Conservation (phyloP, 2,329 filamentous ascomycete genomes). For the Beauveria bassiana region DNA sequence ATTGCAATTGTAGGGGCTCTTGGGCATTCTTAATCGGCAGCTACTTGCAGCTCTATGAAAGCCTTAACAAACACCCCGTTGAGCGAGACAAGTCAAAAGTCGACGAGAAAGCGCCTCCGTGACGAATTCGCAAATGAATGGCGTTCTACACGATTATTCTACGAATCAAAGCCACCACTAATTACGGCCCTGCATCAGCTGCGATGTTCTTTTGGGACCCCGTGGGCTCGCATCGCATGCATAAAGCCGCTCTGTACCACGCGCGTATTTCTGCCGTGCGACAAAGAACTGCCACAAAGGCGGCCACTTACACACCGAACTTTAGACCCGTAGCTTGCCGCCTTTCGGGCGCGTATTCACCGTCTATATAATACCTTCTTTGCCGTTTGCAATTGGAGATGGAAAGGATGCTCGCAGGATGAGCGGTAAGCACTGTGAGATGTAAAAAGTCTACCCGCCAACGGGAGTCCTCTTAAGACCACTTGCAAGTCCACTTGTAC, state of each 20-base stretch:
- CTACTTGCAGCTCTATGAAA: conserved; percentile 20
- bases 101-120: neutral
- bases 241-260: neutral
- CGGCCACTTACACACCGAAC: neutral
- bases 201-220: neutral
- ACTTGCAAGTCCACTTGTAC: too few species aligned
- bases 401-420: too few species aligned
- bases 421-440: too few species aligned
- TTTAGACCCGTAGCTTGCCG: neutral
- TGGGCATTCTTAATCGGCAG: conserved; percentile 31
- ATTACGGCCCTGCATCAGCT: neutral
- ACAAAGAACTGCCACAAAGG: neutral
- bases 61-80: conserved; percentile 19
- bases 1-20: conserved; percentile 20
- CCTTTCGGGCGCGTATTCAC: neutral
- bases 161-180: too few species aligned
- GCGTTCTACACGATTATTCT: too few species aligned
- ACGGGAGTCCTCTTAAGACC: too few species aligned
- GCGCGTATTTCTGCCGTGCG: neutral
- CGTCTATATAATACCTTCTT: neutral
- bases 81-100: neutral
- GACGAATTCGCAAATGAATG: neutral
- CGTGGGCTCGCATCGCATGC: neutral
- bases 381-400: neutral
- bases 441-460: too few species aligned